phyloP scores from a whole-genome alignment of 306 rosid species.

The Geum urbanum region DNA sequence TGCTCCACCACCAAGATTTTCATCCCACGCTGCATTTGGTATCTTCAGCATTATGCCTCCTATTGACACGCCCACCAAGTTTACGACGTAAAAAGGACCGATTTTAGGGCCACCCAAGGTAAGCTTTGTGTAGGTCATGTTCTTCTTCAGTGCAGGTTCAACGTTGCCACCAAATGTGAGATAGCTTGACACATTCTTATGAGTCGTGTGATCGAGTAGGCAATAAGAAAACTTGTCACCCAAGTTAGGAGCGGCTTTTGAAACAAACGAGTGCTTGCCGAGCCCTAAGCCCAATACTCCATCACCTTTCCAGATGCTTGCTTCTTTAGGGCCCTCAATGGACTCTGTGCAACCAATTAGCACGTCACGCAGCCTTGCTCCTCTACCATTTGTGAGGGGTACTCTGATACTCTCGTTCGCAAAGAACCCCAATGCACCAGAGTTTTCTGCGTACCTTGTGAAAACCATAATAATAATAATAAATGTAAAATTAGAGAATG shows the following conservation, averaged over 20 bases:
- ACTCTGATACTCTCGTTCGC: constrained; percentile 59
- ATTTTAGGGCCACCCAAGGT: not conserved
- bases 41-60: constrained; percentile 40
- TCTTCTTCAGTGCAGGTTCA: not conserved
- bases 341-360: constrained; percentile 67
- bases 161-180: constrained; percentile 41
- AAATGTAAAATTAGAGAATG: not conserved
- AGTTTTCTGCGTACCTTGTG: constrained; percentile 56
- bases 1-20: constrained; percentile 43
- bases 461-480: not conserved
- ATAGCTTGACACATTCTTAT: constrained; percentile 37
- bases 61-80: constrained; percentile 41
- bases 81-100: constrained; percentile 45
- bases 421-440: constrained; percentile 56
- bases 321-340: constrained; percentile 3
- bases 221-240: constrained; percentile 75
- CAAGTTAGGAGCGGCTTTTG: constrained; percentile 29
- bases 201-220: constrained; percentile 66
- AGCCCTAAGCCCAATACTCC: constrained; percentile 69
- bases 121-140: constrained; percentile 38
- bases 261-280: constrained; percentile 37
- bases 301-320: constrained; percentile 34
- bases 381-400: constrained; percentile 36
- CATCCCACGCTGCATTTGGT: constrained; percentile 49
- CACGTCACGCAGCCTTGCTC: constrained; percentile 30